Base-by-base conservation (phyloP, 129 eudicot species). In the Arctium lappa region DNA sequence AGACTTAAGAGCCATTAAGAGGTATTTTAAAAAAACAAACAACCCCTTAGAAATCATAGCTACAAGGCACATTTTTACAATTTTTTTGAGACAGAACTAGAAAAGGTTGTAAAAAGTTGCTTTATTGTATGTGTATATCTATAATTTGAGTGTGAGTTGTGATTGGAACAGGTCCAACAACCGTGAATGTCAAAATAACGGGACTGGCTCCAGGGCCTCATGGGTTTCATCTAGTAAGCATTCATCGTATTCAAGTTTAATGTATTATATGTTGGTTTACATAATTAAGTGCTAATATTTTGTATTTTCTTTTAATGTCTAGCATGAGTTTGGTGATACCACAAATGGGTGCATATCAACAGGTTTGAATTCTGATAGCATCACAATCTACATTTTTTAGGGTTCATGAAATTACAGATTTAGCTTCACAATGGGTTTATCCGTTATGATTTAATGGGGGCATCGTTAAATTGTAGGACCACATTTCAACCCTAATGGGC, bases 261-360 rank as follows among this genome's bases (percentile, higher is more conserved):
- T 38, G 22, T 74, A 73, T 62, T 69, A 22, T 16, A 33, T 36
- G 18, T 74, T 78, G 6, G 16, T 69, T 31, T 29, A 27, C 81
- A 9, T 72, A 48, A 40, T 74, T 76, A 15, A 36, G 30, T 53
- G 15, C 34, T 82, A 27, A 69, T 50, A 16, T 4, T 68, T 33
- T 72, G 29, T 30, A 36, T 86, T 46, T 11, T 74, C 62, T 76
- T 27, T 74, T 82, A 11, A 30, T 68, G 32, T 85, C 76, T 78
- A 95, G 99, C 99, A 95, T 73, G 99, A 95, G 84, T 95, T 74
- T 79, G 99, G 99, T 15, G 99, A 95, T 87, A 95, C 99, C 33
- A 95, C 99, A 83, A 95, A 95, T 86, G 99, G 99, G 72, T 95
- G 99, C 73, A 93, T 95, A 6, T 95, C 99, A 73, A 95, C 99